These are phyloP conservation scores for Asterophora lycoperdoides DNA, from an alignment of 768 basidiomycete genomes.

Conservation along the genomic window DNA sequence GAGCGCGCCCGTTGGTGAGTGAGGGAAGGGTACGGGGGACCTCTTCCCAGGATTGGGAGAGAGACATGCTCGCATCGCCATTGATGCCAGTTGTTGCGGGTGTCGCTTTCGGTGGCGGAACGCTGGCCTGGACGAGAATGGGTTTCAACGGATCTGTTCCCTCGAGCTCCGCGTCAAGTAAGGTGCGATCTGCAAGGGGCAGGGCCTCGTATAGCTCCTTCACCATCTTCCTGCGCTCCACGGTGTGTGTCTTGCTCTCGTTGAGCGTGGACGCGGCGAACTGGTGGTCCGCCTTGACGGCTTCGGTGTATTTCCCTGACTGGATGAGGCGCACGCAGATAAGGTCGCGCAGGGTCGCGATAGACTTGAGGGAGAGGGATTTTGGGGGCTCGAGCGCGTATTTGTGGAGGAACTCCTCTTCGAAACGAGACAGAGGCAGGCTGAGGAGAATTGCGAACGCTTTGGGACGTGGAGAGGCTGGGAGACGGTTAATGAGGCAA, in stretches of 20 bases:
- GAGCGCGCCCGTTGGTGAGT: conserved; percentile 10
- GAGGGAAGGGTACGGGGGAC: conserved; percentile 23
- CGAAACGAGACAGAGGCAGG: conserved; percentile 61
- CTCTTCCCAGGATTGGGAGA: conserved; percentile 61
- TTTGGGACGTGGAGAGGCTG: conserved; percentile 55
- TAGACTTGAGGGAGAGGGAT: conserved; percentile 40
- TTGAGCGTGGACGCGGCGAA: conserved; percentile 45
- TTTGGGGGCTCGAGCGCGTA: conserved; percentile 57
- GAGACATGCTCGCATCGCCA: conserved; percentile 19
- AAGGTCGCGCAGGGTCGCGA: conserved; percentile 70
- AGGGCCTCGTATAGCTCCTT: conserved; percentile 64
- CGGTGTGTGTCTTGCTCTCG: conserved; percentile 34
- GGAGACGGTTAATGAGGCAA: conserved; percentile 2
- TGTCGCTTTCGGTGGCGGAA: conserved; percentile 1
- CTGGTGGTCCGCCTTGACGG: conserved; percentile 69
- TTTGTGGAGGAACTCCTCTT: conserved; percentile 52
- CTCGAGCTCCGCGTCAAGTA: conserved; percentile 59
- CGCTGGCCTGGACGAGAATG: too few relatives aligned
- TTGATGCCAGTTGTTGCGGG: conserved; percentile 1
- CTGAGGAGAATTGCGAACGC: conserved; percentile 60
- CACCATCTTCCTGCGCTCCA: conserved; percentile 65
- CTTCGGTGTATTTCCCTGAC: conserved; percentile 63
- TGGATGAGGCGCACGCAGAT: conserved; percentile 75
- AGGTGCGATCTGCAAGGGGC: conserved; percentile 55
- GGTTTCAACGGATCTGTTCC: too few relatives aligned